These are phyloP conservation scores for Neonectria punicea DNA, from an alignment of 2,329 filamentous ascomycete species.

Conservation along the genomic window DNA sequence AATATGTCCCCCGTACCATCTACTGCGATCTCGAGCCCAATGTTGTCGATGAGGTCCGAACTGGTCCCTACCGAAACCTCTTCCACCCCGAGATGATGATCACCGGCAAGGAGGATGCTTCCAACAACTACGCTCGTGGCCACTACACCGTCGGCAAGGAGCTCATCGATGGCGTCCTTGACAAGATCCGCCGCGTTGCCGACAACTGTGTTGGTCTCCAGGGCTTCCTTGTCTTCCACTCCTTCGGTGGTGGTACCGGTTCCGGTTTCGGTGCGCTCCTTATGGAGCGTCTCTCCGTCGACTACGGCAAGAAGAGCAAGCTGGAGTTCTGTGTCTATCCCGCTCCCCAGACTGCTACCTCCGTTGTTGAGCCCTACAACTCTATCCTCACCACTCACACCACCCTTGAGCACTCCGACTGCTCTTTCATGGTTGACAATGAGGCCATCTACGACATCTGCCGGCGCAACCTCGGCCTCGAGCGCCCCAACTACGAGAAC, in stretches of 20 bases:
- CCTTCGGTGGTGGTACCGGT: conserved; percentile 97
- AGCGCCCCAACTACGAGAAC: conserved; percentile 98
- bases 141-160: conserved; percentile 99
- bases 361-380: conserved; percentile 99
- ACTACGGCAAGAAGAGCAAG: conserved; percentile 99
- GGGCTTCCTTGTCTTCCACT: conserved; percentile 99
- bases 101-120: conserved; percentile 99
- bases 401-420: conserved; percentile 99
- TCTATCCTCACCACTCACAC: conserved; percentile 99
- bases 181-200: conserved; percentile 97
- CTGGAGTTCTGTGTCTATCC: conserved; percentile 99
- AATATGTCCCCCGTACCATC: conserved; percentile 98
- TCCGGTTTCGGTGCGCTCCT: conserved; percentile 98
- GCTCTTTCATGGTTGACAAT: conserved; percentile 99
- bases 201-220: conserved; percentile 98
- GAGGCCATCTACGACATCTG: conserved; percentile 99
- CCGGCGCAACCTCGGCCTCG: conserved; percentile 95
- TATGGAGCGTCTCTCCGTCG: conserved; percentile 98
- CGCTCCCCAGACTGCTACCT: conserved; percentile 94
- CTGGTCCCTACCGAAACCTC: conserved; percentile 92
- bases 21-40: conserved; percentile 99
- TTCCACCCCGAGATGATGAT: conserved; percentile 99
- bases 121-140: conserved; percentile 99
- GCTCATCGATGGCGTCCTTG: conserved; percentile 96
- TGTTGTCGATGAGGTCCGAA: conserved; percentile 99